A percentile compares a stretch with the other conserved stretches of the same genome.
Conservation (phyloP, 2,329 filamentous ascomycete genomes). For the Plenodomus lindquistii region DNA sequence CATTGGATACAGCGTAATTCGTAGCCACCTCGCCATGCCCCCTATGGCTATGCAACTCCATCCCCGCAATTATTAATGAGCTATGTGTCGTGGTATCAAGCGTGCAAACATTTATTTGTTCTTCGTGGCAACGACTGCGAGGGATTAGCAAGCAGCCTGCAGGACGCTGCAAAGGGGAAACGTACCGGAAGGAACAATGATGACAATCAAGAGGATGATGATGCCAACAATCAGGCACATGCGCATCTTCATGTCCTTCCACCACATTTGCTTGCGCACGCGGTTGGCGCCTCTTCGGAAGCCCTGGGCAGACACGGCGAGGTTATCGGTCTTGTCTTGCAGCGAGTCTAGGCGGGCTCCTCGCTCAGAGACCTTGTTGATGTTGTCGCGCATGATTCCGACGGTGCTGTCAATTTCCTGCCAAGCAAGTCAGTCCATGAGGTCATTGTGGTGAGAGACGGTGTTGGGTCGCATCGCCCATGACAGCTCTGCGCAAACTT, state of each 20-base stretch:
- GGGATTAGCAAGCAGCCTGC: conserved; percentile 10
- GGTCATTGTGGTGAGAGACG: conserved; percentile 1
- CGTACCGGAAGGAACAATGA: conserved; percentile 90
- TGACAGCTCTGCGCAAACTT: conserved; percentile 14
- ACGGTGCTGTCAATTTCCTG: conserved; percentile 98
- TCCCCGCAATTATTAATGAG: conserved; percentile 35
- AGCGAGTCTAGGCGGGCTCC: conserved; percentile 85
- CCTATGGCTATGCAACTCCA: conserved; percentile 23
- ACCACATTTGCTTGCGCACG: conserved; percentile 96
- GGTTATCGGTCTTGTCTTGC: conserved; percentile 91
- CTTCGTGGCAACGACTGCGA: conserved; percentile 31
- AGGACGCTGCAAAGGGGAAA: conserved; percentile 11
- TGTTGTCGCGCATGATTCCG: conserved; percentile 94
- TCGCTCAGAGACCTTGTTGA: conserved; percentile 94
- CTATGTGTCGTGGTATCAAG: conserved; percentile 34
- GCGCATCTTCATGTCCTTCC: conserved; percentile 99
- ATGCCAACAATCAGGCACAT: conserved; percentile 93
- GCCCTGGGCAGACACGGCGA: conserved; percentile 88
- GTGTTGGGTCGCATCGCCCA: conserved; percentile 8
- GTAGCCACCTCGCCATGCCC: conserved; percentile 20
- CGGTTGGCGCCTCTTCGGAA: conserved; percentile 96
- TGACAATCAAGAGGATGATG: conserved; percentile 87
- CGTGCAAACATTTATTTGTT: conserved; percentile 26
- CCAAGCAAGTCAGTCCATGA: conserved; percentile 12
- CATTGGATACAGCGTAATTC: conserved; percentile 31